Base-by-base conservation (phyloP, 495 filamentous ascomycete species). In the Letharia columbiana region DNA sequence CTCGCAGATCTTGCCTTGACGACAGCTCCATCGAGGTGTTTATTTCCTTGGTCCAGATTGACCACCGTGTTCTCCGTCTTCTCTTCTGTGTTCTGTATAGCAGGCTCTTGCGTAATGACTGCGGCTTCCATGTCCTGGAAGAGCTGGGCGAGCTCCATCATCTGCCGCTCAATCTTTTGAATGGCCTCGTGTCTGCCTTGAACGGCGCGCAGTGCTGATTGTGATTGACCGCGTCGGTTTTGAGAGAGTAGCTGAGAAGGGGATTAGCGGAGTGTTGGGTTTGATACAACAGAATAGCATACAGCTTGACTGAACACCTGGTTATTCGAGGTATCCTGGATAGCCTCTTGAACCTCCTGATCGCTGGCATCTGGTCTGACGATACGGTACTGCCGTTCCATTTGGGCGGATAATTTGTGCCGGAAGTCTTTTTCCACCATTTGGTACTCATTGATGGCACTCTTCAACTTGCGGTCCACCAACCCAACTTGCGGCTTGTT, bases 351-450 rank as follows among this genome's bases (percentile, higher is more conserved):
- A 56, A 97, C 82, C 73, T 98, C 91, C 63, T 82, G 84, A 39
- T 95, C 91, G 64, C 83, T 85, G 11, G 91, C 90, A 66, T 96
- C 87, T 23, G 92, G 92, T 69, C 85, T 83, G 68, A 94, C 91
- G 73, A 97, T 96, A 66, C 89, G 84, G 75, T 93, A 94, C 71
- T 96, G 91, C 61, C 94, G 85, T 67, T 86, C 89, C 76, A 92
- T 87, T 75, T 94, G 91, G 50, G 88, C 88, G 66, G 86, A 80
- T n/a, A 91, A 80, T 69, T 87, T 85, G 75, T 88, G 86, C 69
- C 87, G 83, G 80, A 90, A 96, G 42, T 86, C 82, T 2, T 81
- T 80, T 75, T 97, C 92, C 52, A 89, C 76, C 66, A 81, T 80
- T 76, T 91, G 90, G 79, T 92, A 97, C 59, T 85, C 80, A 64